Evolutionary conservation across 495 filamentous ascomycete species (phyloP), one percentile per base, ranked within the genome.

Genomic region (Aspergillus saccharolyticus): DNA sequence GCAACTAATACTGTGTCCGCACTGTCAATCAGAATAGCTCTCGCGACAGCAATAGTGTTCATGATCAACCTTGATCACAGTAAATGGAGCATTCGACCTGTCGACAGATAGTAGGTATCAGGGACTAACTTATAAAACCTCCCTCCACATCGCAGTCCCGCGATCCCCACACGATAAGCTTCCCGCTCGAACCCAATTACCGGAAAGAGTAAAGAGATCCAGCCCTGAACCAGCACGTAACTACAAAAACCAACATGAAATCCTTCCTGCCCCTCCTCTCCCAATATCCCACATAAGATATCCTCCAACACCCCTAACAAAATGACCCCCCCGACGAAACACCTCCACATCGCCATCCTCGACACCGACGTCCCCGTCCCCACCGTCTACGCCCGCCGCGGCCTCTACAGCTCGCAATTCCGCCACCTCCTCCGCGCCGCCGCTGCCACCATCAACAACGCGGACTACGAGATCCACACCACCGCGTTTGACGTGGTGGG

Each of bases 371-470:
- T 74, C 21, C 74, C 74, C 45, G 70, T 72, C 17, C 66, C 66
- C 30, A 54, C 65, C 33, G 66, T 75, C 54, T 75, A 75, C 58
- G 49, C 52, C 28, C 44, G 62, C 19, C 71, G 70, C 3, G 72
- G 74, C 43, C 62, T 77, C 42, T 75, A 73, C 59, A 73, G 68
- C 48, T 70, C 74, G 1, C 70, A 72, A 39, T 77, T 77, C 60
- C 67, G 65, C 5, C 42, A 20, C 1, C 65, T 77, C 0, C 68
- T 77, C 9, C 66, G 72, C 60, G 42, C 60, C 21, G 71, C 74
- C 9, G 68, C 72, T 2, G 25, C 74, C 12, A 68, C n/a, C 44
- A 43, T 52, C 52, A 39, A 7, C 52, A 51, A 46, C 45, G 1
- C 16, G 10, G 22, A n/a, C 16, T 25, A 6, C 10, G 24, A 30